Evolutionary conservation across 805 yeast genomes (phyloP), one percentile per base, ranked within the genome.

Genomic region (Myxozyma monticola): DNA sequence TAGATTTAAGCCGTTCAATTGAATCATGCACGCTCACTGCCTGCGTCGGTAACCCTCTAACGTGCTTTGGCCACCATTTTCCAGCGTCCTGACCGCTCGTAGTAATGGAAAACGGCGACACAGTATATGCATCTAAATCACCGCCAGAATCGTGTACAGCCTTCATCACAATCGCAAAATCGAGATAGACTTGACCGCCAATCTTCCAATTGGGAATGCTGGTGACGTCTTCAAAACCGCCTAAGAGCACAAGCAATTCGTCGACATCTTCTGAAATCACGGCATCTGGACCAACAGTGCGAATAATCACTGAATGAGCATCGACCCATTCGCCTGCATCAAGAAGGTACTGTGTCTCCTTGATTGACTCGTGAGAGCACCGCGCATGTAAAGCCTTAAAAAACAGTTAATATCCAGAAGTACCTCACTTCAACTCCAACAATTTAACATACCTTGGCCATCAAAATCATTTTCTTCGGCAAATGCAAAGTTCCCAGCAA

Each of bases 201-300:
- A 40, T 30, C 7, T 42, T 46, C 75, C 75, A 71, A 5, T 48
- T 35, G 1, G 53, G 5, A 28, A 61, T 37, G 51, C 57, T 42
- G 2, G 60, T 45, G 8, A 54, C 62, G 26, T 62, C 50, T 14
- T 50, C 45, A 37, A 63, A 59, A 31, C 56, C 49, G 20, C 30
- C 15, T 9, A 72, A 48, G 8, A 68, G 39, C 5, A 49, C 59
- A 17, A 39, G 44, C 10, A 70, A 48, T 12, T 45, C 45, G 17
- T 37, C 56, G 4, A 59, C 42, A 12, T 65, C 68, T 48, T 77
- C 75, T n/a, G 77, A 72, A 14, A 83, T 76, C 1, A 90, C 78
- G 2, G 83, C 77, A 12, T 68, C 65, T 7, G 98, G 98, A 0
- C 91, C 98, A 26, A 88, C 84, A 2, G 73, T 65, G 0, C 70